Evolutionary conservation across 2,329 filamentous ascomycete genomes (phyloP).

Genomic region (Apiospora aurea): DNA sequence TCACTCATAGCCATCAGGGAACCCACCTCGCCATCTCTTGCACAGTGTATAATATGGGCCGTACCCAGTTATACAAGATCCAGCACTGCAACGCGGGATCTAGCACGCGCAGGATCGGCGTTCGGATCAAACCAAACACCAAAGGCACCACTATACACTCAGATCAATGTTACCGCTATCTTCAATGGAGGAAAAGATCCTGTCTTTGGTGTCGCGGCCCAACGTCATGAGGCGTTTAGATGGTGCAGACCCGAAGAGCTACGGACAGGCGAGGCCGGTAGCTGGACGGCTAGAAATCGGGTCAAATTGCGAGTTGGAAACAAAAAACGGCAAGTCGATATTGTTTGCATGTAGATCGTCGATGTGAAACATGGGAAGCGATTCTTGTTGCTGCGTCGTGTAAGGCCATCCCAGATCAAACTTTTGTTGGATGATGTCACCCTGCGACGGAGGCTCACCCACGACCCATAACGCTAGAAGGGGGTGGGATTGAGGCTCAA

Average conservation of each 20-base stretch:
- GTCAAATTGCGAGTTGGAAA: background rate
- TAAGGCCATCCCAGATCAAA: background rate
- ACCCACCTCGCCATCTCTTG: background rate
- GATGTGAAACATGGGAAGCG: background rate
- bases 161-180: background rate
- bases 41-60: slow-evolving; percentile 7
- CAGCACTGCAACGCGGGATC: background rate
- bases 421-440: slow-evolving; percentile 18
- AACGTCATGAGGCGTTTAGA: background rate
- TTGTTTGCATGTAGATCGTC: background rate
- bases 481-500: background rate
- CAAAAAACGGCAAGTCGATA: background rate
- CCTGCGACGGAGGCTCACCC: background rate
- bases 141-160: background rate
- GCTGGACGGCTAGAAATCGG: background rate
- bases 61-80: slow-evolving; percentile 7
- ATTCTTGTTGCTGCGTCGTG: background rate
- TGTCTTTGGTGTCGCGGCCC: background rate
- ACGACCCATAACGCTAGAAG: slow-evolving; percentile 15
- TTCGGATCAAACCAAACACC: background rate
- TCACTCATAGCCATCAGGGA: background rate
- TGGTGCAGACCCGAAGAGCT: background rate
- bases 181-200: background rate
- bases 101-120: background rate
- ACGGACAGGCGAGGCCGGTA: background rate